Evolutionary conservation across 257 asterid species (phyloP).

Genomic region (Primulina huaijiensis): DNA sequence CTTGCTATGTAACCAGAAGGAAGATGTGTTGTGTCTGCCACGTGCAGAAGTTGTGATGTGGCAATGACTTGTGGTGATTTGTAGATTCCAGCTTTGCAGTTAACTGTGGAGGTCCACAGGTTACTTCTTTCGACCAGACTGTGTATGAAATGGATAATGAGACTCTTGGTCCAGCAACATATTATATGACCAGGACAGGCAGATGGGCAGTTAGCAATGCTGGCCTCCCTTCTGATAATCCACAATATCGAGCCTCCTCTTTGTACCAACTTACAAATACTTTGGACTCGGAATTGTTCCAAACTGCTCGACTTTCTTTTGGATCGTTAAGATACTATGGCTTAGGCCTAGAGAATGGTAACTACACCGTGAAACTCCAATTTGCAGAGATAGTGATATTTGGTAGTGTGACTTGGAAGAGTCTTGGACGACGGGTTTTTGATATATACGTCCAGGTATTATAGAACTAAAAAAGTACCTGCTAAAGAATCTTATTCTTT

Average conservation of each 20-base stretch:
- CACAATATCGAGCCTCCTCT: constrained; percentile 30
- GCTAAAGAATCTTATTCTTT: neutral
- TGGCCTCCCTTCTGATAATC: constrained; percentile 55
- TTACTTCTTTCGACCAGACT: constrained; percentile 35
- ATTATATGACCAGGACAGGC: constrained; percentile 36
- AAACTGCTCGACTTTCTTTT: constrained; percentile 60
- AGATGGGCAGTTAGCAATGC: constrained; percentile 88
- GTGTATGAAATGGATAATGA: constrained; percentile 50
- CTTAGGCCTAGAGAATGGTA: constrained; percentile 75
- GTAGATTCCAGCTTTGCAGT: constrained; percentile 69
- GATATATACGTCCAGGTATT: constrained; percentile 76
- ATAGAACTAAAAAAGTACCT: neutral
- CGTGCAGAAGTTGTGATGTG: neutral
- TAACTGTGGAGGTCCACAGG: constrained; percentile 66
- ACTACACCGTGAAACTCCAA: constrained; percentile 64
- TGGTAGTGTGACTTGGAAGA: constrained; percentile 42
- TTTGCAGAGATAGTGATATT: constrained; percentile 55
- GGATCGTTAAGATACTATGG: constrained; percentile 83
- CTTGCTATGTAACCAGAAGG: neutral
- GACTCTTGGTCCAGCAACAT: constrained; percentile 69
- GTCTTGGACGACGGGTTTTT: constrained; percentile 74
- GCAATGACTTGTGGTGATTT: constrained; percentile 17
- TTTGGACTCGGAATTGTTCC: constrained; percentile 58
- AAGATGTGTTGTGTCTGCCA: neutral
- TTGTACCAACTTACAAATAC: constrained; percentile 43